phyloP scores from a whole-genome alignment of 768 basidiomycete genomes.

The Trametes cingulata region DNA sequence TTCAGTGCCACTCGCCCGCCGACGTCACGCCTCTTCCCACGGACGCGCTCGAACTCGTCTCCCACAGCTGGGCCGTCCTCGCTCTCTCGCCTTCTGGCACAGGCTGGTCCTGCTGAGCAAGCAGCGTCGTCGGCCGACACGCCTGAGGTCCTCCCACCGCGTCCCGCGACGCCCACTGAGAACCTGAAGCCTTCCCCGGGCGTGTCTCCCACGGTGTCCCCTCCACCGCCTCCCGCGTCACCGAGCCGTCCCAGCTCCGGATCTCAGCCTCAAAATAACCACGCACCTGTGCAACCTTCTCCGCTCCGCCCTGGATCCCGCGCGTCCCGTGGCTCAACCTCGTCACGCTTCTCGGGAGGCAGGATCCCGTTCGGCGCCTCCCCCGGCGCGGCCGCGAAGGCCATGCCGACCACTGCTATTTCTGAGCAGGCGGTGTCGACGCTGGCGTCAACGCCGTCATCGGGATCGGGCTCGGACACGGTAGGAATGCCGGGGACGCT shows the following conservation, averaged over 20 bases:
- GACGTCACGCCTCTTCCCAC: constrained; percentile 70
- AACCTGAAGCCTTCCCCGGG: constrained; percentile 2
- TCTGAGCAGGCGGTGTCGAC: constrained; percentile 54
- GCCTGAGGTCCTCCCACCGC: constrained; percentile 18
- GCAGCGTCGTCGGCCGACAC: constrained; percentile 38
- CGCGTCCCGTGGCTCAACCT: constrained; percentile 66
- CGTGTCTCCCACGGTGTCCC: constrained; percentile 8
- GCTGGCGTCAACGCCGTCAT: constrained; percentile 37
- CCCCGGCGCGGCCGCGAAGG: constrained; percentile 45
- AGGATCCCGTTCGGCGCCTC: constrained; percentile 62
- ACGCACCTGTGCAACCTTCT: constrained; percentile 38
- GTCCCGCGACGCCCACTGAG: constrained; percentile 4
- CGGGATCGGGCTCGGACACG: constrained; percentile 28
- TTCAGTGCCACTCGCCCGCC: constrained; percentile 65
- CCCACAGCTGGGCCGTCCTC: constrained; percentile 76
- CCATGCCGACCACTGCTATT: constrained; percentile 66
- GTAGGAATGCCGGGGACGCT: constrained; percentile 17
- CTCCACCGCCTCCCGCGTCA: constrained; percentile 6
- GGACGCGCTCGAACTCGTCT: constrained; percentile 65
- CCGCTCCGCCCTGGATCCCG: constrained; percentile 74
- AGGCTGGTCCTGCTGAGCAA: constrained; percentile 44
- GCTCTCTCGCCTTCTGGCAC: constrained; percentile 75
- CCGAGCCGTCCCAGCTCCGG: constrained; percentile 27
- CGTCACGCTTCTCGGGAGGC: constrained; percentile 66
- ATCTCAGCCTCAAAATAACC: constrained; percentile 20